Conservation (phyloP, 2,329 filamentous ascomycete species). For the Arthroderma uncinatum region DNA sequence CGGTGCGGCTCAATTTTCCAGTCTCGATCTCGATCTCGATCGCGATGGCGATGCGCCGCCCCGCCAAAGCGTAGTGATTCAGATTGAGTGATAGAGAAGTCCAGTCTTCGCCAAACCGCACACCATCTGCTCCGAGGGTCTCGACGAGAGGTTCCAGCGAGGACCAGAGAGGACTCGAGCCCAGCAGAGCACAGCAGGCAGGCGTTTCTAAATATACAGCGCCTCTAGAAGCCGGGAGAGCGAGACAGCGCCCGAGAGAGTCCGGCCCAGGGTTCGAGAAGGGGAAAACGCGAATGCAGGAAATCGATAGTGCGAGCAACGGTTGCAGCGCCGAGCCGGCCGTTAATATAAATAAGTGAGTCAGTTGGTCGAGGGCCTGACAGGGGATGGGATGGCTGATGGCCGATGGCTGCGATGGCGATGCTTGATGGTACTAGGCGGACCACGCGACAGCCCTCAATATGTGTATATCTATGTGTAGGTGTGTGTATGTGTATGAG, state of each 20-base stretch:
- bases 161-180: too few relatives aligned
- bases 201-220: background rate
- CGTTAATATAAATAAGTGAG: background rate
- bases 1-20: background rate
- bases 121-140: background rate
- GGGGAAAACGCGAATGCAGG: background rate
- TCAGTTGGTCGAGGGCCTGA: background rate
- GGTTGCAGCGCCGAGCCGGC: background rate
- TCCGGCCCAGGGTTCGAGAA: background rate
- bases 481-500: too few relatives aligned
- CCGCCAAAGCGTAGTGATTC: background rate
- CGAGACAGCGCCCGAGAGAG: background rate
- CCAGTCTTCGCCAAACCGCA: background rate
- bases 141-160: too few relatives aligned
- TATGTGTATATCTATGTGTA: too few relatives aligned
- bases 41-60: background rate
- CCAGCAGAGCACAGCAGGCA: too few relatives aligned
- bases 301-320: background rate
- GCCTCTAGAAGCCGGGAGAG: background rate
- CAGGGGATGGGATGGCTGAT: background rate
- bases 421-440: background rate
- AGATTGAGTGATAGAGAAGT: background rate
- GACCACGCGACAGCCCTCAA: background rate
- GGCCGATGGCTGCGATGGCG: background rate
- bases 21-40: background rate